Evolutionary conservation across 176 grass and related monocot genomes (phyloP).

Genomic region (Oryza meyeriana): DNA sequence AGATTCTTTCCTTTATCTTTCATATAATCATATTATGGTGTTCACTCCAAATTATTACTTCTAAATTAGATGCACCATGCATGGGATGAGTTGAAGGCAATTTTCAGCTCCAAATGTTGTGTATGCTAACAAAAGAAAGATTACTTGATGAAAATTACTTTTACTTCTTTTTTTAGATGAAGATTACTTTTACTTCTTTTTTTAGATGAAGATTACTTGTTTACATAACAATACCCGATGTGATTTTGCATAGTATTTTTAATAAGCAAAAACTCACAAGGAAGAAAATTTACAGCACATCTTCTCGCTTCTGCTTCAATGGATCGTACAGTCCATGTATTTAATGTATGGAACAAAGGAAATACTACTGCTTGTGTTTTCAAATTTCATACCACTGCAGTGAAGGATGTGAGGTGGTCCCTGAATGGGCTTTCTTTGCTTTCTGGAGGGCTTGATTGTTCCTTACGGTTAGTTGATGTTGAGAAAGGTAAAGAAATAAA

Average conservation of each 20-base stretch:
- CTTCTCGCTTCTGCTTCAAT: conserved; percentile 95
- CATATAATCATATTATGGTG: neutral
- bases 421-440: conserved; percentile 49
- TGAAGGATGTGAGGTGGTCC: conserved; percentile 83
- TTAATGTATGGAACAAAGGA: conserved; percentile 72
- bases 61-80: neutral
- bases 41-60: neutral
- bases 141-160: no score
- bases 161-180: no score
- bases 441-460: conserved; percentile 73
- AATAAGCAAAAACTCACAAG: neutral
- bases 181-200: neutral
- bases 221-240: neutral
- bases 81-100: conserved; percentile 6
- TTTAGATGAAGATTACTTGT: neutral
- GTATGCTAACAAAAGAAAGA: no score
- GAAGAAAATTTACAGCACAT: conserved; percentile 52
- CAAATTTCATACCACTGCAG: conserved; percentile 64
- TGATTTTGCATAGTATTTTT: conserved; percentile 22
- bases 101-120: neutral
- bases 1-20: neutral
- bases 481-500: conserved; percentile 56
- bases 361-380: conserved; percentile 56
- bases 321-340: conserved; percentile 68
- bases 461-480: conserved; percentile 57